Base-by-base conservation (phyloP, 495 filamentous ascomycete genomes). In the Astrocystis sublimbata region DNA sequence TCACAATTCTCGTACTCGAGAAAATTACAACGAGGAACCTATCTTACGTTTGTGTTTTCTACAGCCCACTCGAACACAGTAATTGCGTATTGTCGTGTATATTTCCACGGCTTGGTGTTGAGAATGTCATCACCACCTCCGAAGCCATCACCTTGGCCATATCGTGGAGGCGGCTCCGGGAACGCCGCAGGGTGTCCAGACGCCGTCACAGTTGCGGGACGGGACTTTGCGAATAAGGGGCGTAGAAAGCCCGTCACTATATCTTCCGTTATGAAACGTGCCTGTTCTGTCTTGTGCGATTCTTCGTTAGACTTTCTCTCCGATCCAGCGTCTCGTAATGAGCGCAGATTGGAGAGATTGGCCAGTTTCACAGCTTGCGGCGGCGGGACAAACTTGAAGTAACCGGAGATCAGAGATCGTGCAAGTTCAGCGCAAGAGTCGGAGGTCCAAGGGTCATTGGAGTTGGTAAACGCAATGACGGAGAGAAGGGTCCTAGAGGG, bases 91-190 rank as follows among this genome's bases (percentile, higher is more conserved):
- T 83, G 73, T 55, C 85, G 79, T 1, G 75, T 74, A 56, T 80
- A 84, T 67, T 92, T 93, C 92, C 92, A 96, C 3, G 89, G 89
- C 72, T 89, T 91, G 3, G 76, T 77, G 61, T 85, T 82, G 45
- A 80, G 64, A 6, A 79, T 62, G 31, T 79, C 83, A 30, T 72
- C 64, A 42, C 82, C 78, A 30, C 78, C 79, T 0, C 76, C 62
- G 36, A 60, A 53, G 61, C 75, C 63, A 62, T 70, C 64, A 70
- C 75, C 58, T 9, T 75, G 61, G 13, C 81, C 78, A 36, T 68
- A 68, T 42, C 70, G 67, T 45, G 65, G 58, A 15, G 54, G 41
- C 58, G 45, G 59, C 60, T 85, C 75, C 53, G 83, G 40, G 53
- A 73, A 75, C 23, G 71, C 79, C 42, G 85, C 81, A 74, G 86